Base-by-base conservation (phyloP, 1,284 basidiomycete genomes). In the Apiotrichum montevideense region DNA sequence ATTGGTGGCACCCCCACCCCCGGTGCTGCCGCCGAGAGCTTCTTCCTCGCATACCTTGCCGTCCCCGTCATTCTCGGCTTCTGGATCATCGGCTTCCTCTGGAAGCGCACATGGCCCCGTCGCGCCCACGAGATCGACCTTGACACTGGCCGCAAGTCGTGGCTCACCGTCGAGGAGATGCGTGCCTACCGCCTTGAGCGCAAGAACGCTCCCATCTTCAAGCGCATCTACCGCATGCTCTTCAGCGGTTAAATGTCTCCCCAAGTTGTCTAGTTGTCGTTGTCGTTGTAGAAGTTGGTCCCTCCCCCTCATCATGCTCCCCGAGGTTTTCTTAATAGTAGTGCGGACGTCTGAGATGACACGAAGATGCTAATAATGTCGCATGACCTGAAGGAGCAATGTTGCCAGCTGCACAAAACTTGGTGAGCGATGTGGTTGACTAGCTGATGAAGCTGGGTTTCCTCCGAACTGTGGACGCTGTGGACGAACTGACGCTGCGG, bases 11-110 rank as follows among this genome's bases (percentile, higher is more conserved):
- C 40, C 29, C 60, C 64, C 43, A 55, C 44, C 32, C 58, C 56
- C 4, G 56, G 51, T 10, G 69, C 73, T 6, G 66, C 73, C n/a
- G 78, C 73, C 8, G 62, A 73, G 57, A 62, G 58, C n/a, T 61
- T 61, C 76, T 81, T 81, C 78, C 55, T 54, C 49, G 43, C 54
- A 48, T 81, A 76, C 71, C 62, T 80, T 43, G 76, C 77, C 33
- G 58, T 62, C 0, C 77, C 77, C n/a, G 59, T 78, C 61, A 50
- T 75, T 40, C 58, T 76, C 35, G 51, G 37, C 34, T 75, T 78
- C 71, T 77, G 65, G 58, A 58, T 71, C 44, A 54, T 64, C 46
- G 72, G 69, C 44, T 70, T 63, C 64, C n/a, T 67, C 46, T 76
- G 69, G 70, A 76, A 74, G 66, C 64, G 75, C 41, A 69, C 64